These are phyloP conservation scores for Triglochin maritima DNA, from an alignment of 106 monocot genomes.

Conservation along the genomic window DNA sequence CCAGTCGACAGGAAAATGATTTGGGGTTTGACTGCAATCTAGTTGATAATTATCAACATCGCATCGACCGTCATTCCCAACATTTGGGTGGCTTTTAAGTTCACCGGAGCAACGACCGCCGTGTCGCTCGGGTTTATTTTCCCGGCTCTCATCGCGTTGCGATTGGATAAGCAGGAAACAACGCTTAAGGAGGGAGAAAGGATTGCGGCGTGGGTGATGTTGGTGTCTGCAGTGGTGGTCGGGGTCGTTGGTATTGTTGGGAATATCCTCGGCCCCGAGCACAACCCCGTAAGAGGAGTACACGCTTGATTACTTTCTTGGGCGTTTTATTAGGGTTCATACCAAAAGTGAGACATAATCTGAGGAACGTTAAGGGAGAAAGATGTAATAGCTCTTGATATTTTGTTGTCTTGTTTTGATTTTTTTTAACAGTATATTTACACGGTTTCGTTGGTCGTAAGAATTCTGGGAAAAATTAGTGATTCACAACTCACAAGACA, in stretches of 20 bases:
- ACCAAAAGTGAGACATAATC: too few relatives aligned
- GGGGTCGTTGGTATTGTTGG: slow-evolving; percentile 68
- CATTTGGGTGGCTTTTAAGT: slow-evolving; percentile 91
- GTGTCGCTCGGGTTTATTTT: slow-evolving; percentile 74
- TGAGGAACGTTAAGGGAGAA: too few relatives aligned
- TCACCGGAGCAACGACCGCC: slow-evolving; percentile 80
- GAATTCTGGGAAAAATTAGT: too few relatives aligned
- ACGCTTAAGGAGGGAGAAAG: slow-evolving; percentile 32
- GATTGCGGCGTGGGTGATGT: slow-evolving; percentile 40
- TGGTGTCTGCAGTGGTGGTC: slow-evolving; percentile 45
- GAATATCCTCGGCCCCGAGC: slow-evolving; percentile 42
- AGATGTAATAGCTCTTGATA: too few relatives aligned
- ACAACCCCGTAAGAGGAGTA: slow-evolving; percentile 12
- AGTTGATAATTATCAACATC: slow-evolving; percentile 50
- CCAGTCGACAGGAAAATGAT: slow-evolving; percentile 25
- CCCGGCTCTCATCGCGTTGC: slow-evolving; percentile 61
- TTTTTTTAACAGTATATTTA: too few relatives aligned
- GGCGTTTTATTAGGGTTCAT: too few relatives aligned
- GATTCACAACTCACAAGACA: too few relatives aligned
- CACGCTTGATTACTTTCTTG: too few relatives aligned
- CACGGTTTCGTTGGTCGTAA: too few relatives aligned
- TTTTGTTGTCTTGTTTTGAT: too few relatives aligned
- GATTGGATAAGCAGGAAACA: slow-evolving; percentile 41
- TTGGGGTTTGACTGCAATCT: slow-evolving; percentile 39
- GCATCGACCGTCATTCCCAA: slow-evolving; percentile 71